Evolutionary conservation across 306 rosid genomes (phyloP), one percentile per base, ranked within the genome.

Genomic region (Gynostemma pentaphyllum): DNA sequence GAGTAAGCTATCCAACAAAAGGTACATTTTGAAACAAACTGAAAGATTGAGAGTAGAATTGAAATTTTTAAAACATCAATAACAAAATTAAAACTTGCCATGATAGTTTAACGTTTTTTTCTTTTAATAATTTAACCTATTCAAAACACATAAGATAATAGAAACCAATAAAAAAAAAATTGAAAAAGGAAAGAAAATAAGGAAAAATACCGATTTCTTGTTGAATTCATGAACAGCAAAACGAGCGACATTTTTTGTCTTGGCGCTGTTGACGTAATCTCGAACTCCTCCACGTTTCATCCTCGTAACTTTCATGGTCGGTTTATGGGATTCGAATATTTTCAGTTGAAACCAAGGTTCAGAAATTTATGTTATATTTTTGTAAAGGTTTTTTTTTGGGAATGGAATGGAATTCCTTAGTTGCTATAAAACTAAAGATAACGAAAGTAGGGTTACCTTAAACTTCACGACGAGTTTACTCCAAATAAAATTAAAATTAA

Each of bases 181-280:
- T 10, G 14, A 14, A 26, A n/a, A 23, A 14, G 22, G 1, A 4
- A 53, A 53, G 36, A 22, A 14, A 29, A 15, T 3, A 36, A 50
- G 13, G 16, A 12, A 22, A 2, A 7, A 6, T 2, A 79, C 83
- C 75, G 75, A 64, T 39, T 75, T 79, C 12, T 72, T 72, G 64
- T 79, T 79, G 80, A 71, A 80, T 2, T 79, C 75, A 26, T 71
- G 52, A 47, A 68, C 83, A 45, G 80, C 83, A 55, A 79, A 79
- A 23, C 83, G 83, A 44, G 70, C 83, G 26, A 79, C 77, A 62
- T 40, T 23, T 19, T 75, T 72, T 32, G 45, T 44, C 4, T 88
- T 88, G 37, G 40, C 37, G 45, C 21, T 34, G 55, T 68, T 56
- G 51, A 53, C 63, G 16, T 5, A 51, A 29, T 51, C 40, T 11